Percentiles rank a stretch among this genome's conserved stretches.
Evolutionary conservation across 2,329 filamentous ascomycete species (phyloP).

Genomic region (Cordyceps farinosa): DNA sequence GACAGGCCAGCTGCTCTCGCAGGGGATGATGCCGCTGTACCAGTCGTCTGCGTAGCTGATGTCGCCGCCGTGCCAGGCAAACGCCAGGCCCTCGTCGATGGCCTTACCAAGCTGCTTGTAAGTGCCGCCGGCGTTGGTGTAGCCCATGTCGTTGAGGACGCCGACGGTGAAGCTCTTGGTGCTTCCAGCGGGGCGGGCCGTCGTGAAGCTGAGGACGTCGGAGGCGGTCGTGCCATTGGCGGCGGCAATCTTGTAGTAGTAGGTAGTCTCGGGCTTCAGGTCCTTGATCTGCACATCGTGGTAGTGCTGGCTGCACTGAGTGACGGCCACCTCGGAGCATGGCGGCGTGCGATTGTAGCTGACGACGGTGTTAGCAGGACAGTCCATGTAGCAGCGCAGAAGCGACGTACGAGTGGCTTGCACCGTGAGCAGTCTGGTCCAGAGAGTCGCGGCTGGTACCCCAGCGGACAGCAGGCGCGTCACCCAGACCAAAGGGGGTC

Average conservation of each 20-base stretch:
- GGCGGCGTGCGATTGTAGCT: conserved; percentile 50
- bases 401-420: conserved; percentile 36
- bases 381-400: not conserved
- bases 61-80: conserved; percentile 52
- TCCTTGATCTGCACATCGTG: conserved; percentile 45
- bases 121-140: conserved; percentile 49
- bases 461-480: conserved; percentile 41
- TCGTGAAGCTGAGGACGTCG: conserved; percentile 43
- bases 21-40: conserved; percentile 49
- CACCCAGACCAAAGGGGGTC: conserved; percentile 49
- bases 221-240: conserved; percentile 49
- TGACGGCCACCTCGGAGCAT: conserved; percentile 43
- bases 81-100: conserved; percentile 42
- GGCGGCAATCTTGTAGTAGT: conserved; percentile 48
- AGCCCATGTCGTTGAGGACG: conserved; percentile 52
- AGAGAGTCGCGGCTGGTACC: conserved; percentile 35
- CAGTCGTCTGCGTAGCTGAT: conserved; percentile 49
- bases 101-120: conserved; percentile 40
- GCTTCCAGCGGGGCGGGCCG: conserved; percentile 42
- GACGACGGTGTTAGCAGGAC: not conserved
- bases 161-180: conserved; percentile 40
- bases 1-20: conserved; percentile 43
- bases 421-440: conserved; percentile 34
- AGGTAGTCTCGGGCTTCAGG: conserved; percentile 42
- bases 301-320: conserved; percentile 50